Base-by-base conservation (phyloP, 176 grass and related monocot genomes). In the Alloteropsis semialata region DNA sequence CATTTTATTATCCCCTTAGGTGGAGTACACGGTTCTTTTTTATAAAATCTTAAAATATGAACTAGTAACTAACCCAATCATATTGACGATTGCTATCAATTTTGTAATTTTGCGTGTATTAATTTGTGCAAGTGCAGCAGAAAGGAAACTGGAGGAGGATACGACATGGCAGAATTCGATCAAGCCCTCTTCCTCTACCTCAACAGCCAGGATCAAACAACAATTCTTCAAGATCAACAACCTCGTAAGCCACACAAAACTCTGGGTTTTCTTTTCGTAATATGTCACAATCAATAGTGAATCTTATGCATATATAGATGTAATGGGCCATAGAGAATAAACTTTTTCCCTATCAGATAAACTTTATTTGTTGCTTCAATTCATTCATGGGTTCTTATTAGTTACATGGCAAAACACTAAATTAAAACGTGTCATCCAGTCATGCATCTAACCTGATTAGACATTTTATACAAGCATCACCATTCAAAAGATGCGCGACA, bases 131-230 rank as follows among this genome's bases (percentile, higher is more conserved):
- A 82, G 45, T 64, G 72, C 78, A 77, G 88, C 37, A 77, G 83
- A 85, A 85, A 89, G 45, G 83, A 86, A 10, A 45, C 71, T 57
- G 82, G 80, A 37, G 74, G 71, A 3, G 77, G 83, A 86, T 82
- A 77, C 14, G 88, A 89, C 78, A 86, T 86, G 88, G 72, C 63
- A 18, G 88, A 89, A 32, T 63, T 89, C 65, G 88, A 89, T 82
- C 83, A 82, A 70, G 65, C 49, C 44, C 72, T 89, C 64, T 86
- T 82, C 72, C 83, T 86, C 71, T 89, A 89, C 65, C 72, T 89
- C 73, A 89, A 82, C 38, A 77, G 88, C 83, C 88, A 89, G 37
- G 88, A 89, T 82, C 78, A 90, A 77, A 28, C 72, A 77, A 39
- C 88, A 72, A 34, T 34, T 53, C 29, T 77, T 77, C 88, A 89